These are phyloP conservation scores for Dothistroma pini DNA, from an alignment of 2,329 filamentous ascomycete genomes.

Conservation along the genomic window DNA sequence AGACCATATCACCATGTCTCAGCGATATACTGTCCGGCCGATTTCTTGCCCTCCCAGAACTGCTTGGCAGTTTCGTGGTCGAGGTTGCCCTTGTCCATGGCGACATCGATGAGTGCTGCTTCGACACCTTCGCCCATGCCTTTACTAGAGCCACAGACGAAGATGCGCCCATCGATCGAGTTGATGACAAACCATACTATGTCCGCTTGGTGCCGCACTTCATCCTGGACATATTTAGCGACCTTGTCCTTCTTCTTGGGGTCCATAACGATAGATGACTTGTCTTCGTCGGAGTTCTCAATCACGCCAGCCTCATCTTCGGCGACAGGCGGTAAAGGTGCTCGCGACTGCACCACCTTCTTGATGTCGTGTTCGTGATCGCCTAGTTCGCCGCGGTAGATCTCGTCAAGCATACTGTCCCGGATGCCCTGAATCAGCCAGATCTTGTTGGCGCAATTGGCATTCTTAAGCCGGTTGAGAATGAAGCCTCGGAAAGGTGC, in stretches of 20 bases:
- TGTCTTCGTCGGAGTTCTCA: slow-evolving; percentile 44
- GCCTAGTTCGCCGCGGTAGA: slow-evolving; percentile 95
- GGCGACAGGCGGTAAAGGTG: slow-evolving; percentile 27
- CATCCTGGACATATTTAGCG: slow-evolving; percentile 92
- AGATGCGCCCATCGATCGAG: slow-evolving; percentile 88
- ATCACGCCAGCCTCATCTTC: slow-evolving; percentile 29
- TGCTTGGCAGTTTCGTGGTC: slow-evolving; percentile 74
- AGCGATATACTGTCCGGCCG: slow-evolving; percentile 91
- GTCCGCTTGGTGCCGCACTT: slow-evolving; percentile 85
- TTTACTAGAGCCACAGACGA: slow-evolving; percentile 91
- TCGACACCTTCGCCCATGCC: slow-evolving; percentile 99
- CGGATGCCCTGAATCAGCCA: slow-evolving; percentile 93
- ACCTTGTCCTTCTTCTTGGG: slow-evolving; percentile 59
- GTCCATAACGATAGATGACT: slow-evolving; percentile 63
- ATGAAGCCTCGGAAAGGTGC: slow-evolving; percentile 98
- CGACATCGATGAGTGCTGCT: slow-evolving; percentile 78
- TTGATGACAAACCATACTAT: slow-evolving; percentile 99
- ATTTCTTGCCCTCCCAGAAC: slow-evolving; percentile 91
- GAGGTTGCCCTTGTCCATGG: slow-evolving; percentile 87
- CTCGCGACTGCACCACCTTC: slow-evolving; percentile 48
- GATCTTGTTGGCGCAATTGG: slow-evolving; percentile 96
- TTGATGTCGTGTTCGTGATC: slow-evolving; percentile 67
- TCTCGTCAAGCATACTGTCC: slow-evolving; percentile 91
- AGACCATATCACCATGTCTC: slow-evolving; percentile 40
- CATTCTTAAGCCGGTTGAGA: slow-evolving; percentile 85